A percentile compares a stretch with the other conserved stretches of the same genome.
Conservation (phyloP, 2,329 filamentous ascomycete species). For the Verticillium zaregamsianum region DNA sequence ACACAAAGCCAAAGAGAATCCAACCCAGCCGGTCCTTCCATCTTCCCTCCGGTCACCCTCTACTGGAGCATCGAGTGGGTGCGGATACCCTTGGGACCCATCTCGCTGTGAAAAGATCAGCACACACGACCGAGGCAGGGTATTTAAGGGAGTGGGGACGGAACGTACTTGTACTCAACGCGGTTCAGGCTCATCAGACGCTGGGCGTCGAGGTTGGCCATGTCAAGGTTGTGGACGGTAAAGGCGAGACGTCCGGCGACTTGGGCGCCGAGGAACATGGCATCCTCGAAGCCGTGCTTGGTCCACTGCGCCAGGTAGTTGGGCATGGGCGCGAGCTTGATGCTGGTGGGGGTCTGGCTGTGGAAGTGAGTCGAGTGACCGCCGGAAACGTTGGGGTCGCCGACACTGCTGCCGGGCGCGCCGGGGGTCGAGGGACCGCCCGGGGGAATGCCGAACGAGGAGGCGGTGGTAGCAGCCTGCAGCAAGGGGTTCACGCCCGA, state of each 20-base stretch:
- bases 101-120: slow-evolving; percentile 35
- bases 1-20: background rate
- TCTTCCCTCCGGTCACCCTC: background rate
- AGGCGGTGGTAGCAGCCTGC: slow-evolving; percentile 80
- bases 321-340: slow-evolving; percentile 73
- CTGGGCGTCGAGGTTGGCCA: slow-evolving; percentile 46
- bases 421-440: slow-evolving; percentile 36
- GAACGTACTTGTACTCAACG: slow-evolving; percentile 57
- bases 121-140: background rate
- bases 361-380: slow-evolving; percentile 49
- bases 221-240: slow-evolving; percentile 55
- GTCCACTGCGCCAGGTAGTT: slow-evolving; percentile 92
- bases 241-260: slow-evolving; percentile 67
- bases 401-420: slow-evolving; percentile 31
- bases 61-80: slow-evolving; percentile 50
- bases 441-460: slow-evolving; percentile 40
- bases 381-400: slow-evolving; percentile 28
- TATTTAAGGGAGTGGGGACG: background rate
- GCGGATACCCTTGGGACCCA: slow-evolving; percentile 50
- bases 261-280: slow-evolving; percentile 81
- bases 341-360: slow-evolving; percentile 73
- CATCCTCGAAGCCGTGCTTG: slow-evolving; percentile 74
- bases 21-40: background rate
- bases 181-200: slow-evolving; percentile 52
- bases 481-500: slow-evolving; percentile 82